Evolutionary conservation across 495 filamentous ascomycete genomes (phyloP).

Genomic region (Penicillium alfredii): DNA sequence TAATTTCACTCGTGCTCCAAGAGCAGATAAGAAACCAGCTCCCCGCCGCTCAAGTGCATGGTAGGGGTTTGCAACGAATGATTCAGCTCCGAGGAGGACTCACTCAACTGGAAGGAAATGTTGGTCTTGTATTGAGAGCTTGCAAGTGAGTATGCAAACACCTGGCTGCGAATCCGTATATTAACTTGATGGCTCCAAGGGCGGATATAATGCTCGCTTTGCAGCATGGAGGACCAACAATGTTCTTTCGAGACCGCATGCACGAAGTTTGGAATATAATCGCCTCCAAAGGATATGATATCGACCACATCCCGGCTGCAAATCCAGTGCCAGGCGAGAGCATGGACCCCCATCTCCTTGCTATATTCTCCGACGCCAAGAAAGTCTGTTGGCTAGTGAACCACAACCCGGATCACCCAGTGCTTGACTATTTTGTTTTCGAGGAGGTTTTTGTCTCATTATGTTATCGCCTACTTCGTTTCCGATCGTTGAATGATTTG

Average conservation of each 20-base stretch:
- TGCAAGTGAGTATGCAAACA: constrained; percentile 18
- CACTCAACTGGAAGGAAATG: constrained; percentile 13
- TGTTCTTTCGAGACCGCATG: constrained; percentile 22
- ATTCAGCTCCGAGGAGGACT: constrained; percentile 21
- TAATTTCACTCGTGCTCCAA: constrained; percentile 15
- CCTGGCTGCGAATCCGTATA: background rate
- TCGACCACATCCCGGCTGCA: background rate
- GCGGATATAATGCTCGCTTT: constrained; percentile 18
- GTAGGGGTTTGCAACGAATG: constrained; percentile 15
- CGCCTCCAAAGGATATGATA: constrained; percentile 3
- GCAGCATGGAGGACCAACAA: constrained; percentile 14
- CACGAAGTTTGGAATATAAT: constrained; percentile 8
- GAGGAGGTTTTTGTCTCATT: constrained; percentile 19
- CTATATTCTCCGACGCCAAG: constrained; percentile 13
- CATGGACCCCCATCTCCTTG: constrained; percentile 10
- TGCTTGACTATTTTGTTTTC: constrained; percentile 10
- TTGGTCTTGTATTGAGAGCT: constrained; percentile 11
- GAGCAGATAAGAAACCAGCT: constrained; percentile 14
- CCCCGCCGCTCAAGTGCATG: constrained; percentile 15
- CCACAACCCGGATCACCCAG: background rate
- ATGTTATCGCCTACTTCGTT: constrained; percentile 15
- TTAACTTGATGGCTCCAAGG: constrained; percentile 1
- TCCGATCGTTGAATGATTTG: constrained; percentile 10
- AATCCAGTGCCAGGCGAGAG: background rate
- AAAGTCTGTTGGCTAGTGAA: constrained; percentile 12